Evolutionary conservation across 1,284 basidiomycete genomes (phyloP).

Genomic region (Malassezia pachydermatis): DNA sequence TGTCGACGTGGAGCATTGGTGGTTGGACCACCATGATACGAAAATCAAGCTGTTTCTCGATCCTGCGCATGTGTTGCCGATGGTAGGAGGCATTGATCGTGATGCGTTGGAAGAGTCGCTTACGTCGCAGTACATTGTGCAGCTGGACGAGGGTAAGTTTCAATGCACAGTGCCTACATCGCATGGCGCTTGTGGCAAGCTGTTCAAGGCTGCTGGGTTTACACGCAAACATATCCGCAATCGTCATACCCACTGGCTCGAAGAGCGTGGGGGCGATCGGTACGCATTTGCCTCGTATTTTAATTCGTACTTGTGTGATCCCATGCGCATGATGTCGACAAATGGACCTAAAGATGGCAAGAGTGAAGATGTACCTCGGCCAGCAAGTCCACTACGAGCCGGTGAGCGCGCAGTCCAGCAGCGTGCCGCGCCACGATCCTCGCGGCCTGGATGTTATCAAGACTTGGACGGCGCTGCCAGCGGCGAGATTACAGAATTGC

Average conservation of each 20-base stretch:
- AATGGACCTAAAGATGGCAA: too few species aligned
- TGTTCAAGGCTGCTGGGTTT: slow-evolving; percentile 37
- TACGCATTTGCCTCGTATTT: slow-evolving; percentile 16
- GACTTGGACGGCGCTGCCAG: slow-evolving; percentile 35
- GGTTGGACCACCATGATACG: slow-evolving; percentile 32
- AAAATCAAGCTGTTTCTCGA: slow-evolving; percentile 28
- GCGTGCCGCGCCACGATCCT: not conserved
- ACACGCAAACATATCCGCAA: slow-evolving; percentile 42
- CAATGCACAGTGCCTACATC: slow-evolving; percentile 29
- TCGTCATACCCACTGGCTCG: slow-evolving; percentile 33
- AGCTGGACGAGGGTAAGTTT: slow-evolving; percentile 30
- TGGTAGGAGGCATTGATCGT: slow-evolving; percentile 25
- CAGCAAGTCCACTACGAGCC: not conserved
- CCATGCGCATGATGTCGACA: slow-evolving; percentile 8
- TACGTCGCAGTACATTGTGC: not conserved
- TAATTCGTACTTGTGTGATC: slow-evolving; percentile 33
- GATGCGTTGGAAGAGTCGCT: slow-evolving; percentile 8
- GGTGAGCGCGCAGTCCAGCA: not conserved
- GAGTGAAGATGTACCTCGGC: not conserved
- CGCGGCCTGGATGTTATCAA: slow-evolving; percentile 21
- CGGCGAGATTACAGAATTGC: slow-evolving; percentile 26
- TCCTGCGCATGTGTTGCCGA: slow-evolving; percentile 21
- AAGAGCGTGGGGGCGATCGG: slow-evolving; percentile 2
- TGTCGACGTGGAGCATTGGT: too few species aligned
- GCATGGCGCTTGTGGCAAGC: slow-evolving; percentile 31